These are phyloP conservation scores for Hysterium pulicare DNA, from an alignment of 2,329 filamentous ascomycete species.

Conservation along the genomic window DNA sequence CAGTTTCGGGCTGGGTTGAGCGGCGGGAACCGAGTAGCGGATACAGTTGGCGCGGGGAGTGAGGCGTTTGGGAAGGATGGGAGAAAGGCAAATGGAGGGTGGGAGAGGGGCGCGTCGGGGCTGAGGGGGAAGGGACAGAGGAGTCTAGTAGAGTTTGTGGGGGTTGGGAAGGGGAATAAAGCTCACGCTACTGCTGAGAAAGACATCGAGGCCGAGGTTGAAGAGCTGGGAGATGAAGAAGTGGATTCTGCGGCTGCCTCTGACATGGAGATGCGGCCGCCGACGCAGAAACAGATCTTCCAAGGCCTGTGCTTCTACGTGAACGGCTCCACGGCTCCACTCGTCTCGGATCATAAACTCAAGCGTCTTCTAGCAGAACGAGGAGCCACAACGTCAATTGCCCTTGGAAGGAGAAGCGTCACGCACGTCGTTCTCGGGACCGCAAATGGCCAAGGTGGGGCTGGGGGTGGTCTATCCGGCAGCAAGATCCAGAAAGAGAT, in stretches of 20 bases:
- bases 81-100: constrained; percentile 52
- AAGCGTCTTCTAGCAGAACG: constrained; percentile 73
- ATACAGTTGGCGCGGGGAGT: constrained; percentile 64
- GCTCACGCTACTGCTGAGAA: too few relatives aligned
- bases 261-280: neutral
- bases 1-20: constrained; percentile 63
- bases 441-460: constrained; percentile 42
- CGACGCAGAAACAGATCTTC: constrained; percentile 55
- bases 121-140: constrained; percentile 47
- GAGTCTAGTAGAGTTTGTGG: constrained; percentile 28
- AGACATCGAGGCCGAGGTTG: neutral
- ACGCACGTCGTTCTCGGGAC: constrained; percentile 80
- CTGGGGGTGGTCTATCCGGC: constrained; percentile 71
- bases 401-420: constrained; percentile 68
- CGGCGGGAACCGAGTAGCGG: constrained; percentile 57
- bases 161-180: constrained; percentile 16
- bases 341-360: constrained; percentile 80
- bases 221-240: neutral
- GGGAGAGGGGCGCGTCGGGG: constrained; percentile 46
- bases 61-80: constrained; percentile 52
- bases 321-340: constrained; percentile 80
- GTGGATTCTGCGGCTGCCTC: neutral
- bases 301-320: constrained; percentile 72
- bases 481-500: constrained; percentile 83
- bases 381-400: constrained; percentile 68